phyloP scores from a whole-genome alignment of 1,139 yeast genomes.

The Scheffersomyces segobiensis region DNA sequence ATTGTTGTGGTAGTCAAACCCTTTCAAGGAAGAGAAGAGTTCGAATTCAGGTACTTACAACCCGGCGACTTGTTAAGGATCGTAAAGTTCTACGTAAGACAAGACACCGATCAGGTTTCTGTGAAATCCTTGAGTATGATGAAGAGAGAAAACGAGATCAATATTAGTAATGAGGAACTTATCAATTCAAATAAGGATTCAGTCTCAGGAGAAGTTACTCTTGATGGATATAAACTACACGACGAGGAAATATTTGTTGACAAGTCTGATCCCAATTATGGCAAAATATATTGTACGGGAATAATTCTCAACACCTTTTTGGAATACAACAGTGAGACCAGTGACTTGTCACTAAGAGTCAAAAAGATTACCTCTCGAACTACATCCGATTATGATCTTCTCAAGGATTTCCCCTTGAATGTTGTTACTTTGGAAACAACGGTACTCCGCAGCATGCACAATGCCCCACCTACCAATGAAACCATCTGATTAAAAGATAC shows the following conservation, averaged over 20 bases:
- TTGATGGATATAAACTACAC: neutral
- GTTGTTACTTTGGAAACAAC: constrained; percentile 35
- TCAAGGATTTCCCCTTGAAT: constrained; percentile 34
- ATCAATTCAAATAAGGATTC: neutral
- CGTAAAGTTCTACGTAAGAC: constrained; percentile 25
- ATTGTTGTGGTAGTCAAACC: constrained; percentile 39
- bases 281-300: constrained; percentile 30
- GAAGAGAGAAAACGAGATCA: neutral
- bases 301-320: constrained; percentile 30
- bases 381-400: constrained; percentile 14
- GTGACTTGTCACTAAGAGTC: constrained; percentile 20
- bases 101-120: constrained; percentile 9
- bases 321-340: constrained; percentile 17
- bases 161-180: neutral
- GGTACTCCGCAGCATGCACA: constrained; percentile 11
- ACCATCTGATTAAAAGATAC: neutral
- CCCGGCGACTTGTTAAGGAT: constrained; percentile 38
- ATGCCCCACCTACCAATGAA: neutral
- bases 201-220: constrained; percentile 1
- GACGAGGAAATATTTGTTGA: constrained; percentile 4
- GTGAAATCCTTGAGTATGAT: constrained; percentile 2
- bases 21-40: constrained; percentile 21
- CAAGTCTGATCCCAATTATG: constrained; percentile 16
- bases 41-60: constrained; percentile 27
- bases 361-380: constrained; percentile 10